Evolutionary conservation across 2,329 filamentous ascomycete genomes (phyloP), one percentile per base, ranked within the genome.

Genomic region (Colletotrichum tabaci): DNA sequence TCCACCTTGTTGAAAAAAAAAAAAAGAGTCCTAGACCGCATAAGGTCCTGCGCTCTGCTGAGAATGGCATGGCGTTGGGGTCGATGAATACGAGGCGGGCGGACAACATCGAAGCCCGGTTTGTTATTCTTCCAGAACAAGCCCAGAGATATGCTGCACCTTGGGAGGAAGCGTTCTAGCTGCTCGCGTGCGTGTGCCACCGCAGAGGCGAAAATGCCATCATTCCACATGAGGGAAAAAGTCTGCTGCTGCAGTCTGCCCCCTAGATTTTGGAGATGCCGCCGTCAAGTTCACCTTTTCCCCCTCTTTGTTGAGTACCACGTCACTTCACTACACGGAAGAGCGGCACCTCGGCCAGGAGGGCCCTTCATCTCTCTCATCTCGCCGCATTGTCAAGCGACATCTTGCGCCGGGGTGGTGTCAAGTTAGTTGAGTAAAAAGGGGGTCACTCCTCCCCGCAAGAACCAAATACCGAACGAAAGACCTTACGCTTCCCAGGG

Each of bases 21-120:
- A 38, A 38, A 42, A 57, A 23, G 35, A 58, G 40, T 58, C 38
- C 55, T 58, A 38, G 26, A 38, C 44, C 5, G 52, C 10, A 55
- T 55, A 55, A 53, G 26, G 52, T n/a, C 52, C 52, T 30, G 26
- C 50, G 30, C 23, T 56, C 35, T 62, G 26, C n/a, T 26, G 8
- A 18, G 26, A 53, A 52, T 23, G 30, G 44, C 8, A 42, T 58
- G 42, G 63, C 16, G n/a, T 67, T 15, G 61, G 3, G 60, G 23
- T 38, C 63, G 47, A n/a, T 61, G 56, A 62, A 71, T 71, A 71
- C 68, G 68, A 70, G 66, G 61, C 35, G 57, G 46, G 38, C 44
- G 16, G 12, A 35, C 7, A 8, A 10, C 13, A 66, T 47, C 47
- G 13, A 23, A n/a, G 47, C 38, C 57, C 49, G 4, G 12, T 10